A percentile compares a stretch with the other conserved stretches of the same genome.
Conservation (phyloP, 2,329 filamentous ascomycete species). For the Fragosphaeria purpurea region DNA sequence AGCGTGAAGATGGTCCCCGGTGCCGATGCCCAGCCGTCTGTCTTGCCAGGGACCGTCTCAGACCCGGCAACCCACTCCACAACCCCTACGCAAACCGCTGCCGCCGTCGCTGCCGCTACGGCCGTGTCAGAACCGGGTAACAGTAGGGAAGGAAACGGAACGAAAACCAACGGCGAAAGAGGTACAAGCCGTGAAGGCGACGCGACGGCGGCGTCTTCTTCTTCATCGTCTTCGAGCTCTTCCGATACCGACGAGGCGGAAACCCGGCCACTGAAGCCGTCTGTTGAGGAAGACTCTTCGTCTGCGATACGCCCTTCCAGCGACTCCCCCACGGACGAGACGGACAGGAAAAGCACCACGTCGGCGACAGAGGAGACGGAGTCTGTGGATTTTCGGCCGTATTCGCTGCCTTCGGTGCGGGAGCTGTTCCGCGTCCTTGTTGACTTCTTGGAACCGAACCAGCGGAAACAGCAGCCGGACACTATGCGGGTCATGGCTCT, state of each 20-base stretch:
- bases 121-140: background rate
- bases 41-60: constrained; percentile 6
- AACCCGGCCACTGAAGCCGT: constrained; percentile 3
- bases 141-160: background rate
- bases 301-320: background rate
- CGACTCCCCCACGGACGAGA: constrained; percentile 8
- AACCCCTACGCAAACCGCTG: constrained; percentile 12
- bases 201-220: background rate
- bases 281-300: background rate
- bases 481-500: constrained; percentile 95
- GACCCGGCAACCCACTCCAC: constrained; percentile 11
- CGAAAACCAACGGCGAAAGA: background rate
- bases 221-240: background rate
- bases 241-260: constrained; percentile 3
- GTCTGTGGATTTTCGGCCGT: constrained; percentile 63
- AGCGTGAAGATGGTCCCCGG: constrained; percentile 77
- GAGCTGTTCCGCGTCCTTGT: constrained; percentile 92
- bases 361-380: constrained; percentile 23
- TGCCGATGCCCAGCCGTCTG: constrained; percentile 33
- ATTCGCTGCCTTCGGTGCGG: constrained; percentile 86
- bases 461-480: constrained; percentile 86
- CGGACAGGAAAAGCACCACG: constrained; percentile 11
- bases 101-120: background rate
- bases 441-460: constrained; percentile 86
- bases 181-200: constrained; percentile 1